Conservation (phyloP, 2,329 filamentous ascomycete species). For the Sporothrix globosa region DNA sequence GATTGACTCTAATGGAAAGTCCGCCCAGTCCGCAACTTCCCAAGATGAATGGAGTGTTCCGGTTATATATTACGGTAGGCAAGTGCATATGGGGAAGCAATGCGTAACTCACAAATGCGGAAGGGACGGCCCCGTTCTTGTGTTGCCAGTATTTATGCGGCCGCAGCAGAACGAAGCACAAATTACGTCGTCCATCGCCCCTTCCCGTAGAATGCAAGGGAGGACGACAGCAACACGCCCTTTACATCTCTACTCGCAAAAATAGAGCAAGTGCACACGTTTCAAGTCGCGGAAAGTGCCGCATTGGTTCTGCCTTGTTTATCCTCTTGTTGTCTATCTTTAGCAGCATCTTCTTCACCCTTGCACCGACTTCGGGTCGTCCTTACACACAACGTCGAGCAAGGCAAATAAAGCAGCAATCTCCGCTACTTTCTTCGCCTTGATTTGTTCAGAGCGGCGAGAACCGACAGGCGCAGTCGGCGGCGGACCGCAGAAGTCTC, state of each 20-base stretch:
- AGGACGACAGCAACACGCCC: neutral
- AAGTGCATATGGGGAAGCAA: neutral
- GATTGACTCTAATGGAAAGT: neutral
- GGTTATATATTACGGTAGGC: neutral
- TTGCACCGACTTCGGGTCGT: no score
- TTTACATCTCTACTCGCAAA: neutral
- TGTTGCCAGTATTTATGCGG: neutral
- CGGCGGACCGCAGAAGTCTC: no score
- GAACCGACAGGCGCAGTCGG: no score
- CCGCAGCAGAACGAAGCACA: neutral
- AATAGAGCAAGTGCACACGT: neutral
- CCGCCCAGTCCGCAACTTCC: no score
- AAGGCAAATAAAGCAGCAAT: no score
- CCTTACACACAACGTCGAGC: no score
- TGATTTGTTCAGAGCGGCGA: no score
- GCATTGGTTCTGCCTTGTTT: no score
- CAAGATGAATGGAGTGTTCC: neutral
- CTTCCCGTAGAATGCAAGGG: neutral
- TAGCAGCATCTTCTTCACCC: no score
- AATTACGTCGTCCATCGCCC: neutral
- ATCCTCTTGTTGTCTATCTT: no score
- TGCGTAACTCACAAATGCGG: neutral
- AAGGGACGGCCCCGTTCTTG: conserved; percentile 1
- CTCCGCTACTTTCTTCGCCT: no score
- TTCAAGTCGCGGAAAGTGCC: no score